These are phyloP conservation scores for Monilinia fructigena DNA, from an alignment of 2,329 filamentous ascomycete species.

Conservation along the genomic window DNA sequence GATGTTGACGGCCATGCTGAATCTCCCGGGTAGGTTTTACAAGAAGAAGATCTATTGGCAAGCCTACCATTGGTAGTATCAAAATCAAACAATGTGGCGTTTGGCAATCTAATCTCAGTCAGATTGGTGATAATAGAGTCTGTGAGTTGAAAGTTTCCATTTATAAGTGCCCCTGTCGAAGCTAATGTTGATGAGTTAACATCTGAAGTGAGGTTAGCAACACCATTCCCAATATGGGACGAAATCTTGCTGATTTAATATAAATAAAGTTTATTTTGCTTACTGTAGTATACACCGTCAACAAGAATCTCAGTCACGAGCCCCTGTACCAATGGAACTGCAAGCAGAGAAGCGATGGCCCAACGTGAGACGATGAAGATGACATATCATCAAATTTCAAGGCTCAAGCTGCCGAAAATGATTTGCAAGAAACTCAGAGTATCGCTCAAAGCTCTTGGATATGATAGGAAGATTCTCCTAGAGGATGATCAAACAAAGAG, in stretches of 20 bases:
- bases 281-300: not conserved
- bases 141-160: not conserved
- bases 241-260: not conserved
- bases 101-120: not conserved
- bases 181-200: not conserved
- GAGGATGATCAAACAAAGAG: not conserved
- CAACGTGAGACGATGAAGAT: not conserved
- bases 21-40: slow-evolving; percentile 33
- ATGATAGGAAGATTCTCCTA: not conserved
- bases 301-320: not conserved
- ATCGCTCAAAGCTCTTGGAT: not conserved
- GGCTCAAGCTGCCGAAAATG: not conserved
- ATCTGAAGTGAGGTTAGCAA: not conserved
- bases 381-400: not conserved
- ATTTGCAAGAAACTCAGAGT: not conserved
- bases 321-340: not conserved
- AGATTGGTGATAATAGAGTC: not conserved
- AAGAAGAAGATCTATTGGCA: slow-evolving; percentile 11
- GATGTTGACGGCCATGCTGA: slow-evolving; percentile 49
- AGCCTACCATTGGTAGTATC: not conserved
- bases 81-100: not conserved
- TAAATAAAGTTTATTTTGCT: not conserved
- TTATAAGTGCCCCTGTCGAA: not conserved
- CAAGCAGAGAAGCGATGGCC: not conserved
- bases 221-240: not conserved